Conservation (phyloP, 768 basidiomycete species). For the Strobilomyces dryophilus region DNA sequence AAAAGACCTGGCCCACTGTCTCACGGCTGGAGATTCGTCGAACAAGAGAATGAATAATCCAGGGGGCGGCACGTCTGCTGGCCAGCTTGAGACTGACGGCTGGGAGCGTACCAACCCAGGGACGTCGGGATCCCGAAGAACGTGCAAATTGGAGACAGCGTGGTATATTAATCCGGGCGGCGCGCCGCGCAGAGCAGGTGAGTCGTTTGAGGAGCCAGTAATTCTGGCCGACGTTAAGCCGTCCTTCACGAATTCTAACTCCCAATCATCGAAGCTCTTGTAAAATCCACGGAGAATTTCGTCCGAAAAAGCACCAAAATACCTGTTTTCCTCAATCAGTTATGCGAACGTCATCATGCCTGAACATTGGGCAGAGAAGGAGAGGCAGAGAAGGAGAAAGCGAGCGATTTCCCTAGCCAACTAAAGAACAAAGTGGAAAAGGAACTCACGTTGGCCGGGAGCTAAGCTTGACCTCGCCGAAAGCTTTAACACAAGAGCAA, state of each 20-base stretch:
- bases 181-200: conserved; percentile 36
- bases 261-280: conserved; percentile 61
- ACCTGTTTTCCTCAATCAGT: conserved; percentile 43
- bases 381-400: conserved; percentile 8
- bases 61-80: conserved; percentile 53
- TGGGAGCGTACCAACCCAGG: conserved; percentile 29
- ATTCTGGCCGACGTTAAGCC: conserved; percentile 37
- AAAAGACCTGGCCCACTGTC: conserved; percentile 58
- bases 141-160: conserved; percentile 55
- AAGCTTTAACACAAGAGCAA: conserved; percentile 61
- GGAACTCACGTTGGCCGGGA: conserved; percentile 71
- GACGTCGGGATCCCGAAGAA: conserved; percentile 51
- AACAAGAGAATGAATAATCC: conserved; percentile 58
- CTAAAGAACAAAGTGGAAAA: neutral
- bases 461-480: conserved; percentile 59
- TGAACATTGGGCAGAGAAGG: conserved; percentile 4
- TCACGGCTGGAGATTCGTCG: conserved; percentile 43
- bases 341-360: neutral
- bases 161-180: conserved; percentile 57
- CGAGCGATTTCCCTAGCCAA: conserved; percentile 1
- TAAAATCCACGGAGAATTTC: conserved; percentile 56
- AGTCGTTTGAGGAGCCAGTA: conserved; percentile 1
- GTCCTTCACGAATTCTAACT: conserved; percentile 49
- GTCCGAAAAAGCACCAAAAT: conserved; percentile 63
- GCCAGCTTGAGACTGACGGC: conserved; percentile 43